Conservation (phyloP, 495 filamentous ascomycete species). For the Staphylotrichum tortipilum region DNA sequence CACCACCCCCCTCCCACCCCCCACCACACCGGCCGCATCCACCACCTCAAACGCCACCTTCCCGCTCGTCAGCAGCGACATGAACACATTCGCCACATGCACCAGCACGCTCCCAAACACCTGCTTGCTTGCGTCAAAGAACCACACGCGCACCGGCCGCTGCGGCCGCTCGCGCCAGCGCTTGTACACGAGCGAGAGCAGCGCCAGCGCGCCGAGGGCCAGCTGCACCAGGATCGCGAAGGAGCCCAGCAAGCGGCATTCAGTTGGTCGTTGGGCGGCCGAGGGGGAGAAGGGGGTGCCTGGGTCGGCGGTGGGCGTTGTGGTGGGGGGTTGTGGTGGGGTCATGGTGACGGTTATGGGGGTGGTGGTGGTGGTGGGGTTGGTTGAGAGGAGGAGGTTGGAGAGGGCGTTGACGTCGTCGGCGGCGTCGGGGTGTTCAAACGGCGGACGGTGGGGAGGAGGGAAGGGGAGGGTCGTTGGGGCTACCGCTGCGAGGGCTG, state of each 20-base stretch:
- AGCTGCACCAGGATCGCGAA: slow-evolving; percentile 86
- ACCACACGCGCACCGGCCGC: slow-evolving; percentile 88
- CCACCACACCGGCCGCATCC: background rate
- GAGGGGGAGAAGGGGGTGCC: background rate
- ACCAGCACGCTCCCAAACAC: slow-evolving; percentile 89
- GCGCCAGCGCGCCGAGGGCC: slow-evolving; percentile 73
- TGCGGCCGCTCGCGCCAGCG: slow-evolving; percentile 86
- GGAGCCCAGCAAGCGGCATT: slow-evolving; percentile 75
- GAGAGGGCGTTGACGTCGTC: too few relatives aligned
- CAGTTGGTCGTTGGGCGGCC: slow-evolving; percentile 37
- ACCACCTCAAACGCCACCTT: slow-evolving; percentile 48
- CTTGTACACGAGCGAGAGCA: slow-evolving; percentile 84
- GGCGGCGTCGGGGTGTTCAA: too few relatives aligned
- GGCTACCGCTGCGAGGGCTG: slow-evolving; percentile 21
- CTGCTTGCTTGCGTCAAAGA: slow-evolving; percentile 94
- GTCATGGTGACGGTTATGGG: slow-evolving; percentile 8
- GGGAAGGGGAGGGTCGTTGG: slow-evolving; percentile 16
- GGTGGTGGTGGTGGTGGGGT: background rate
- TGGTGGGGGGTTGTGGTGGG: slow-evolving; percentile 4
- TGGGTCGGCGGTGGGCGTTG: slow-evolving; percentile 1
- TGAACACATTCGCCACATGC: slow-evolving; percentile 82
- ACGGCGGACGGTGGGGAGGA: too few relatives aligned
- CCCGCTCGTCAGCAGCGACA: slow-evolving; percentile 90
- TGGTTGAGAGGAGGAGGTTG: too few relatives aligned
- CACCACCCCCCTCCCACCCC: slow-evolving; percentile 7